Evolutionary conservation across 1,139 yeast genomes (phyloP).

Genomic region (Hanseniaspora sp.): DNA sequence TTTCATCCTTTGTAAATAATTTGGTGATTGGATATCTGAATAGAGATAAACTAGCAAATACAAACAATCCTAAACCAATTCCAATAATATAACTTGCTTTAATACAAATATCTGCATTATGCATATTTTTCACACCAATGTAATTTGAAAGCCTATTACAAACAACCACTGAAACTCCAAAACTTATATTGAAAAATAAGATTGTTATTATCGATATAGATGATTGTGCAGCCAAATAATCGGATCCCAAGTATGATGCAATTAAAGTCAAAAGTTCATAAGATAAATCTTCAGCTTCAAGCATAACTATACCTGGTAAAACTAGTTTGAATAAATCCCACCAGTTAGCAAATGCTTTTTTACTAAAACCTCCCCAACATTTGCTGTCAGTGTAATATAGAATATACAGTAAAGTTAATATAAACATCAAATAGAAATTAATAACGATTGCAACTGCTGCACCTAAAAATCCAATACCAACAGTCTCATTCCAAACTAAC

Average conservation of each 20-base stretch:
- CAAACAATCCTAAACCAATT: constrained; percentile 44
- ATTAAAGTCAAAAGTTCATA: constrained; percentile 61
- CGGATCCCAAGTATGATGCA: constrained; percentile 73
- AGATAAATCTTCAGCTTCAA: constrained; percentile 63
- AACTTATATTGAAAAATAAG: constrained; percentile 73
- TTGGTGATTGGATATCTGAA: constrained; percentile 50
- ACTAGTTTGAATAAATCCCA: constrained; percentile 48
- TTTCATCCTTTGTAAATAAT: constrained; percentile 59
- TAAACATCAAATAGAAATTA: constrained; percentile 60
- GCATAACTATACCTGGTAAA: constrained; percentile 62
- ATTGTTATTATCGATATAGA: constrained; percentile 76
- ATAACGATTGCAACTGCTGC: constrained; percentile 63
- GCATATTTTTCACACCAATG: constrained; percentile 64
- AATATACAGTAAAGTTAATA: constrained; percentile 44
- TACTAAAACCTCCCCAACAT: constrained; percentile 59
- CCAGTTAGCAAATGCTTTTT: constrained; percentile 50
- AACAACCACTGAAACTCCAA: constrained; percentile 77
- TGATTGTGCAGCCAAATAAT: constrained; percentile 77
- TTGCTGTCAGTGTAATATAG: constrained; percentile 51
- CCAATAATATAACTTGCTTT: constrained; percentile 54
- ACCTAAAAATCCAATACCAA: constrained; percentile 57
- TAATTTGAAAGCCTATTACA: constrained; percentile 82
- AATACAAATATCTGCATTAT: constrained; percentile 55
- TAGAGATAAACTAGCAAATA: constrained; percentile 43
- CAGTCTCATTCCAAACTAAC: constrained; percentile 60